A percentile compares a stretch with the other conserved stretches of the same genome.
Evolutionary conservation across 2,329 filamentous ascomycete genomes (phyloP).

Genomic region (Neoscytalidium dimidiatum): DNA sequence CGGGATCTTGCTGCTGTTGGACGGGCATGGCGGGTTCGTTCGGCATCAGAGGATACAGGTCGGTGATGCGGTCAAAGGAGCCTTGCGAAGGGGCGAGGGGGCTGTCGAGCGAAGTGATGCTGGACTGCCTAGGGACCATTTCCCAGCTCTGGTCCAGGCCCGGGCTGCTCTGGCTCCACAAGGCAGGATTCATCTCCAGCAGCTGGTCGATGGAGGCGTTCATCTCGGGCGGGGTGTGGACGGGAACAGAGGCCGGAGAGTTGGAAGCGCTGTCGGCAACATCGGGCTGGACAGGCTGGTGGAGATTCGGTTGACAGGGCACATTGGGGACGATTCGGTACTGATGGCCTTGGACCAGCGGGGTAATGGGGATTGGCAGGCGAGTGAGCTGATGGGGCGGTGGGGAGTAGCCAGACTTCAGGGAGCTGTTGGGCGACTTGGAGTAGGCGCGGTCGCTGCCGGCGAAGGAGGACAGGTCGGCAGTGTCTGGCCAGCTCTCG

Average conservation of each 20-base stretch:
- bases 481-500: slow-evolving; percentile 8
- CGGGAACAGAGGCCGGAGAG: slow-evolving; percentile 17
- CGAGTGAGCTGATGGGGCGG: slow-evolving; percentile 6
- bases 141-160: slow-evolving; percentile 18
- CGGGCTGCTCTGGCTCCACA: slow-evolving; percentile 16
- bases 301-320: neutral
- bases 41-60: slow-evolving; percentile 4
- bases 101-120: slow-evolving; percentile 17
- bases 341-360: slow-evolving; percentile 1
- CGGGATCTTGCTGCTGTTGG: neutral
- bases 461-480: slow-evolving; percentile 8
- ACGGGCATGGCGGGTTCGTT: neutral
- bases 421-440: slow-evolving; percentile 18
- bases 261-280: slow-evolving; percentile 16
- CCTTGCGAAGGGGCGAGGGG: slow-evolving; percentile 7
- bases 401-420: slow-evolving; percentile 15
- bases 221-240: slow-evolving; percentile 20
- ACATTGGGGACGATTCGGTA: slow-evolving; percentile 1
- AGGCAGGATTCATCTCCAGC: slow-evolving; percentile 13
- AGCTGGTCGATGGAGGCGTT: slow-evolving; percentile 17
- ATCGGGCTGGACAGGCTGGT: slow-evolving; percentile 1
- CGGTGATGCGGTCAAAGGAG: slow-evolving; percentile 11
- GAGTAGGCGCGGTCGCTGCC: slow-evolving; percentile 20
- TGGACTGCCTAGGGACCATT: slow-evolving; percentile 15
- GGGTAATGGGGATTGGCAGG: slow-evolving; percentile 13